Evolutionary conservation across 2,329 filamentous ascomycete species (phyloP), one percentile per base, ranked within the genome.

Genomic region (Plenodomus lindquistii): DNA sequence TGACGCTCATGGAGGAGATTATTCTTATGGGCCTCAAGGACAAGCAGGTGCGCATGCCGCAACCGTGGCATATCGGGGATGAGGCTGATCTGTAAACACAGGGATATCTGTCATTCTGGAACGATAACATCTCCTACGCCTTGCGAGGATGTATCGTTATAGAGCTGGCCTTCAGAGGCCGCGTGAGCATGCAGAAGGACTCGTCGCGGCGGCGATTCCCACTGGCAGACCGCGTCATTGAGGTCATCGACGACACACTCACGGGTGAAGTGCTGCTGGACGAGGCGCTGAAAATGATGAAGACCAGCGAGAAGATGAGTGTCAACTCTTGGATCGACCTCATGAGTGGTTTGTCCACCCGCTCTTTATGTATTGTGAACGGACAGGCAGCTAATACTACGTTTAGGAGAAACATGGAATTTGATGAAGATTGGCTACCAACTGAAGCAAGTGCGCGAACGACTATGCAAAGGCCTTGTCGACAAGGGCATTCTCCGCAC

Each of bases 351-450:
- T 84, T 64, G 81, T 69, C 44, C 42, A 13, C 11, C 37, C 35
- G 31, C 27, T 18, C 24, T 35, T 35, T 4, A 27, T 24, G 15
- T 38, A 21, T 31, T 37, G 42, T 34, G 36, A 39, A 42, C 39
- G 17, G 38, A 27, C 39, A 24, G 17, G 44, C 11, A 24, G 42
- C 69, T 69, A 58, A 67, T 55, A 46, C 21, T 21, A 38, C 35
- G 31, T 43, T 50, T 69, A 97, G 93, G 94, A 72, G 94, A 99
- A 77, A 99, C 94, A 46, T 99, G 94, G 94, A 99, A 99, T 73
- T 79, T 99, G 59, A 97, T 99, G 94, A 99, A 99, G 81, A 99
- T 99, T 66, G 94, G 94, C 72, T 99, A 99, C 76, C 94, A 99
- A 79, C 83, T 99, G 64, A 99, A 99, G 79, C 94, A 99, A 81